Base-by-base conservation (phyloP, 2,329 filamentous ascomycete species). In the Diaporthe nobilis region DNA sequence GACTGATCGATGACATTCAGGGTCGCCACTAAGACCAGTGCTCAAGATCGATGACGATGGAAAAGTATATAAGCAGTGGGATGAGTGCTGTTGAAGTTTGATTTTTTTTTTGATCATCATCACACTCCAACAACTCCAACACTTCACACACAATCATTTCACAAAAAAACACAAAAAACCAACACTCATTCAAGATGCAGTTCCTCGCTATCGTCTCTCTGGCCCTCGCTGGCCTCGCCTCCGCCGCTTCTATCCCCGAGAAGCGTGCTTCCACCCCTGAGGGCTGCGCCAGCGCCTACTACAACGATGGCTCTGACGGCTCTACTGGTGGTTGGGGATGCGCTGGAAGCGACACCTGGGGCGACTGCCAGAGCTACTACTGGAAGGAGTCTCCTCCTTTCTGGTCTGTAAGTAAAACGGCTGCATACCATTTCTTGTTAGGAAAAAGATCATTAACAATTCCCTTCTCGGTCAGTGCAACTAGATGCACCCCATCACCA, bases 131-230 rank as follows among this genome's bases (percentile, higher is more conserved):
- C 44, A 67, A 37, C 20, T 68, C 47, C 47, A 68, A 37, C 31
- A 53, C 12, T 25, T 28, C 47, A 39, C 31, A 60, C 34, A 37
- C 44, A 39, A 37, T 68, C 44, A 9, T 68, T 68, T 39, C 47
- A 39, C 17, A 37, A 47, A 37, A 47, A 51, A 68, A n/a, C 28
- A 51, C 31, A 17, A 39, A 65, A 6, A 47, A 25, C 44, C 44
- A 37, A 39, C 44, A 51, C 22, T 68, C 22, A 39, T 68, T 51
- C 47, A 68, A 68, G 44, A 68, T 68, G 63, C 63, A 68, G 63
- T 68, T 68, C 63, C 44, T 68, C 31, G 63, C 63, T 22, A 68
- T 68, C 31, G 63, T 68, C 47, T 68, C 63, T 22, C 25, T 68
- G 6, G 44, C 63, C 63, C 63, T 68, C 13, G 63, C 63, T 4